Evolutionary conservation across 2,329 filamentous ascomycete species (phyloP), one percentile per base, ranked within the genome.

Genomic region (Sporothrix brunneoviolacea): DNA sequence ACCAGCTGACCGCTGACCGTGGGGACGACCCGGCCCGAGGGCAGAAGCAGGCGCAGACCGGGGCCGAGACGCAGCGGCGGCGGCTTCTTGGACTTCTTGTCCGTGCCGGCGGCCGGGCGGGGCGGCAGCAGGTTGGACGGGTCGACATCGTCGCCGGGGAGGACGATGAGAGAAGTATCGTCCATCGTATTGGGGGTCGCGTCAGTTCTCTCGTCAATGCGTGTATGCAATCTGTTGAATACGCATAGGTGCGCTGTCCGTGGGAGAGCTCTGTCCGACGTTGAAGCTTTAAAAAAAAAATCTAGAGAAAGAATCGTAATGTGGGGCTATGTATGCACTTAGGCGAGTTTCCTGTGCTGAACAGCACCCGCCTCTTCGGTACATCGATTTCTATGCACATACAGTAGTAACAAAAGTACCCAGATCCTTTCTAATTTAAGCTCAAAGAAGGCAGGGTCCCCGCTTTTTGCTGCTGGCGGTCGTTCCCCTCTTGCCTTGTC

Each of bases 61-160:
- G 89, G 87, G 24, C 91, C 91, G 22, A 96, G 77, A 50, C 87
- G 88, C 56, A 95, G 74, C 35, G 88, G 80, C 54, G 81, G 73
- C 37, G 88, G 80, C 55, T 80, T 73, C 59, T 83, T 88, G 42
- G 77, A 75, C 55, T 84, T 76, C 27, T 79, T 79, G 3, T 88
- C 88, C 33, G 95, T 75, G 32, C 78, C 69, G 22, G 78, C 73
- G 1, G 77, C 65, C 15, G 22, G 19, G 3, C 15, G 48, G 6
- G 49, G 48, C n/a, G 55, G 50, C 33, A 58, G 50, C 18, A 57
- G 41, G 13, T 32, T 44, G 19, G 49, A 24, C 15, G 56, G 51
- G 52, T 88, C 80, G 40, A 96, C 76, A 28, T 71, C 63, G 60
- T 96, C 90, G 58, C 93, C 91, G 0, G 93, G 93, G 7, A 97